Evolutionary conservation across 208 protist species (phyloP).

Genomic region (Polymyxa betae): DNA sequence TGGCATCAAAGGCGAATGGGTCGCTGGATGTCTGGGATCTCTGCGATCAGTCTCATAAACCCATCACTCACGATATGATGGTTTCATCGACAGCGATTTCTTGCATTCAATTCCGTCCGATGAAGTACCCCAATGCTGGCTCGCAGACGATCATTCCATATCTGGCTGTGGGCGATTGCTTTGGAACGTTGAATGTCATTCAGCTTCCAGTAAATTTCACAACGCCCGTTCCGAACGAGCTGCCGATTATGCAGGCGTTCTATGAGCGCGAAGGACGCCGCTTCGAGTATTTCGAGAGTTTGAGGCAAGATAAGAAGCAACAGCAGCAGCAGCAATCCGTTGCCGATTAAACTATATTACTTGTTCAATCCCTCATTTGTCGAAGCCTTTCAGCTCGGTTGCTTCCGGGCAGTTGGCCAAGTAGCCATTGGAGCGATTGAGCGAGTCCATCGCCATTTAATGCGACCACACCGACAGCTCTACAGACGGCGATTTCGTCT

Average conservation of each 20-base stretch:
- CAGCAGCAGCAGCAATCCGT: no score
- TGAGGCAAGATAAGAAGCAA: not conserved
- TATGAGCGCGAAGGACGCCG: not conserved
- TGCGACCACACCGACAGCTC: not conserved
- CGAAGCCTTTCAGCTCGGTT: no score
- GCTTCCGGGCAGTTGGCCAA: not conserved
- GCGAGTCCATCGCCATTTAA: not conserved
- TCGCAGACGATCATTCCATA: not conserved
- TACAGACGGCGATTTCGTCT: not conserved
- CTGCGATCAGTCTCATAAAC: constrained; percentile 49
- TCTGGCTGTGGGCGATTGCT: constrained; percentile 17
- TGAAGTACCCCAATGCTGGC: not conserved
- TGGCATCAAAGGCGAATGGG: constrained; percentile 41
- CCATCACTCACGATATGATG: constrained; percentile 20
- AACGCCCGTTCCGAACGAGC: constrained; percentile 3
- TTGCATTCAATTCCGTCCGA: not conserved
- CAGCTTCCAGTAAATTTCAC: constrained; percentile 33
- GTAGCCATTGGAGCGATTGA: not conserved
- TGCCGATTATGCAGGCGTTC: constrained; percentile 29
- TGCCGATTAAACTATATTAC: no score
- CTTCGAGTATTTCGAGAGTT: constrained; percentile 12
- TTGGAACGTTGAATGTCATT: not conserved
- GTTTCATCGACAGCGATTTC: constrained; percentile 44
- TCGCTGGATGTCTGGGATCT: constrained; percentile 49
- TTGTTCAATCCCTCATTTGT: no score